A percentile compares a stretch with the other conserved stretches of the same genome.
These are phyloP conservation scores for Tolypocladium pustulatum DNA, from an alignment of 2,329 filamentous ascomycete species.

Conservation along the genomic window DNA sequence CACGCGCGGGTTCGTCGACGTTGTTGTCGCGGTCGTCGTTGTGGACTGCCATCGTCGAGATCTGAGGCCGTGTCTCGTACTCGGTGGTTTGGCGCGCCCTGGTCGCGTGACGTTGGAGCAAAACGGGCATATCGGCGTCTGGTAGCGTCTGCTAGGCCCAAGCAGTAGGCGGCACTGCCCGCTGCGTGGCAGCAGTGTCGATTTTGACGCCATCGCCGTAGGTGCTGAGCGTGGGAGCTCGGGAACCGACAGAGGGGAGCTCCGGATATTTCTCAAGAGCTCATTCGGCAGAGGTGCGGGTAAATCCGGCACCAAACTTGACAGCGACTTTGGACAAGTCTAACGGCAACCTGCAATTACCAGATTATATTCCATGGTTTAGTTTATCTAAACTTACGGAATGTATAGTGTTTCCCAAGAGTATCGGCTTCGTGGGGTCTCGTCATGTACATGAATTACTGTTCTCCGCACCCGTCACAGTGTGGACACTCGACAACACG, in stretches of 20 bases:
- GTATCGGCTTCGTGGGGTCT: background rate
- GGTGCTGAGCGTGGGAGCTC: background rate
- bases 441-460: background rate
- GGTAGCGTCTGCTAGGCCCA: constrained; percentile 5
- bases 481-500: background rate
- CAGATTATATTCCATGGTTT: too few relatives aligned
- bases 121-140: constrained; percentile 18
- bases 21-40: constrained; percentile 11
- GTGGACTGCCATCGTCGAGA: constrained; percentile 18
- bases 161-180: constrained; percentile 16
- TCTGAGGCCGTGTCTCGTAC: constrained; percentile 6
- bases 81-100: constrained; percentile 8
- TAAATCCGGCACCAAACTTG: background rate
- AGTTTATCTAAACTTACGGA: too few relatives aligned
- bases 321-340: background rate
- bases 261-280: background rate
- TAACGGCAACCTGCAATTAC: too few relatives aligned
- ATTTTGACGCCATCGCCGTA: constrained; percentile 19
- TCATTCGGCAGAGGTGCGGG: background rate
- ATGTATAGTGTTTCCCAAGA: too few relatives aligned
- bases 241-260: background rate
- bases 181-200: constrained; percentile 15
- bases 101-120: constrained; percentile 16
- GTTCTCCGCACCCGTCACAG: too few relatives aligned
- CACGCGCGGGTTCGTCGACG: constrained; percentile 25